Base-by-base conservation (phyloP, 1,284 basidiomycete species). In the Apiotrichum laibachii region DNA sequence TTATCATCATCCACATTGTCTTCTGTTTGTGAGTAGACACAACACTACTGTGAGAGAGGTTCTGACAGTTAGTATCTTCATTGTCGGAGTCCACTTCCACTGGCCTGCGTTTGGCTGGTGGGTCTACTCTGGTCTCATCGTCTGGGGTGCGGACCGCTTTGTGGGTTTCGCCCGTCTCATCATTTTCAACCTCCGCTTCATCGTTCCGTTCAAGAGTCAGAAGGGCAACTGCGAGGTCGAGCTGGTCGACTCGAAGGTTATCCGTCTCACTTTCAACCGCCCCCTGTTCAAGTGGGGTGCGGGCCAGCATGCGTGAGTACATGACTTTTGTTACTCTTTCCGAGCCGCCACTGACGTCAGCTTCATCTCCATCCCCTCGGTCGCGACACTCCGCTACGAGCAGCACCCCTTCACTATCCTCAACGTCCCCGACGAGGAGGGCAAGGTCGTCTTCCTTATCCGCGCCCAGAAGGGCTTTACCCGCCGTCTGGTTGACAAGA, bases 81-180 rank as follows among this genome's bases (percentile, higher is more conserved):
- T 68, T 37, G 48, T 64, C 19, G 65, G 51, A 15, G 51, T 52
- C 33, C 59, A 58, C 53, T 60, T 40, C 59, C 66, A 66, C 59
- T 60, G 55, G 53, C 55, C 51, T 13, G 34, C 49, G 12, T 47
- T 59, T 8, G 19, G 53, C 4, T 43, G 35, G 43, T 60, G 50
- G 46, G 35, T 52, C 12, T 55, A 49, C 48, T 35, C 48, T 13
- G 50, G 55, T n/a, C 48, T 61, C 9, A 16, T 64, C 37, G 70
- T 88, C 40, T 89, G 86, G 86, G 85, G 78, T 2, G 70, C 86
- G 49, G 88, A 89, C 71, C 82, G 86, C 37, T 59, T 82, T 35
- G 63, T 86, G 56, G 83, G 86, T 18, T 33, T 81, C 19, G 57
- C 80, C 10, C 83, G 85, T n/a, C 69, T 87, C 6, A 64, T 84